phyloP scores from a whole-genome alignment of 192 early-diverging fungal species.

The Backusella circina region DNA sequence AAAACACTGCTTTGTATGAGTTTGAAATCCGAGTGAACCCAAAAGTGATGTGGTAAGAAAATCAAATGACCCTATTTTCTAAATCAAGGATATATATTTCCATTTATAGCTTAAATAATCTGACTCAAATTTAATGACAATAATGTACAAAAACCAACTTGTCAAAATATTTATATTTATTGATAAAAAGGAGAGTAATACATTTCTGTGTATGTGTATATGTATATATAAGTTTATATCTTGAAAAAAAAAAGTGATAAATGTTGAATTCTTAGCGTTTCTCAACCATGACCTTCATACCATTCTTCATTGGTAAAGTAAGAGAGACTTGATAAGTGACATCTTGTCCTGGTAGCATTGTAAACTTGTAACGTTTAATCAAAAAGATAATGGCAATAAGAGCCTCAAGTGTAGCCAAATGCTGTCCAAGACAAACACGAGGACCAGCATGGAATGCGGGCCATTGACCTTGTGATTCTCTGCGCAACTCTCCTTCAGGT shows the following conservation, averaged over 20 bases:
- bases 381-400: constrained; percentile 35
- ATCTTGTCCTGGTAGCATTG: constrained; percentile 30
- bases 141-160: not conserved
- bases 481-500: constrained; percentile 28
- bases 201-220: constrained; percentile 1
- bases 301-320: constrained; percentile 30
- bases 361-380: constrained; percentile 35
- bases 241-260: no score
- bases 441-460: constrained; percentile 59
- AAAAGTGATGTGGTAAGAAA: not conserved
- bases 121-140: not conserved
- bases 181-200: not conserved
- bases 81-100: not conserved
- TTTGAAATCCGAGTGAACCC: not conserved
- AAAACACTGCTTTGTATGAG: not conserved
- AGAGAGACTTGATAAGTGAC: constrained; percentile 23
- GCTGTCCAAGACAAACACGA: constrained; percentile 28
- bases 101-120: not conserved
- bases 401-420: constrained; percentile 41
- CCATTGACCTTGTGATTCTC: constrained; percentile 43
- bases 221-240: not conserved
- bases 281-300: constrained; percentile 25
- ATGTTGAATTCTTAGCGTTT: constrained; percentile 8
- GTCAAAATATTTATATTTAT: constrained; percentile 3
- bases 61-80: not conserved